Conservation (phyloP, 208 protist species). For the Vickermania ingenoplastis region DNA sequence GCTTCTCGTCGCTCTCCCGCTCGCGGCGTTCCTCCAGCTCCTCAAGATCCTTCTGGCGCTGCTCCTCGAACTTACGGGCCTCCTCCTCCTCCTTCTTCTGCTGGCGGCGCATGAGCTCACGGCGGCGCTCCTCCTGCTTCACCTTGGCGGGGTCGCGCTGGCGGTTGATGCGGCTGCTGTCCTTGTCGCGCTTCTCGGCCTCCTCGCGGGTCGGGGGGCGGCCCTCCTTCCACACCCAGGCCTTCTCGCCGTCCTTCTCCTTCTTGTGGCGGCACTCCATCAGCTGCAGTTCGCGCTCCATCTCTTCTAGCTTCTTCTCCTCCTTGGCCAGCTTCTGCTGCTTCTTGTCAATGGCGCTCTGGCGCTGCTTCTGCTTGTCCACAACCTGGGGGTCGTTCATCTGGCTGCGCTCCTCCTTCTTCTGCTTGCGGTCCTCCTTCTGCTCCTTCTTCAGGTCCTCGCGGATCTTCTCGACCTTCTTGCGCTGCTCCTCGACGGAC, state of each 20-base stretch:
- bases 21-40: conserved; percentile 37
- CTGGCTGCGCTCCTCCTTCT: background rate
- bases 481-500: conserved; percentile 4
- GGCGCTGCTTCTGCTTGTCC: background rate
- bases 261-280: conserved; percentile 1
- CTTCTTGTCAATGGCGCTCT: background rate
- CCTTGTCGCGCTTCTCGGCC: conserved; percentile 15
- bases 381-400: background rate
- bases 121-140: conserved; percentile 10
- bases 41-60: conserved; percentile 24
- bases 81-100: conserved; percentile 19
- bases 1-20: conserved; percentile 36
- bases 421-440: conserved; percentile 19
- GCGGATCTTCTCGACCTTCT: conserved; percentile 9
- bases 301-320: background rate
- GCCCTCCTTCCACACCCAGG: background rate
- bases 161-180: conserved; percentile 11
- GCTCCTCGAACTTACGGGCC: conserved; percentile 30
- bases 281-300: background rate
- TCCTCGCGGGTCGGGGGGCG: conserved; percentile 8
- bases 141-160: conserved; percentile 15
- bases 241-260: conserved; percentile 1
- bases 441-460: conserved; percentile 23
- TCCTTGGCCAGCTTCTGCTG: background rate
- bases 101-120: background rate